A percentile compares a stretch with the other conserved stretches of the same genome.
These are phyloP conservation scores for Ormosia semicastrata DNA, from an alignment of 306 rosid genomes.

Conservation along the genomic window DNA sequence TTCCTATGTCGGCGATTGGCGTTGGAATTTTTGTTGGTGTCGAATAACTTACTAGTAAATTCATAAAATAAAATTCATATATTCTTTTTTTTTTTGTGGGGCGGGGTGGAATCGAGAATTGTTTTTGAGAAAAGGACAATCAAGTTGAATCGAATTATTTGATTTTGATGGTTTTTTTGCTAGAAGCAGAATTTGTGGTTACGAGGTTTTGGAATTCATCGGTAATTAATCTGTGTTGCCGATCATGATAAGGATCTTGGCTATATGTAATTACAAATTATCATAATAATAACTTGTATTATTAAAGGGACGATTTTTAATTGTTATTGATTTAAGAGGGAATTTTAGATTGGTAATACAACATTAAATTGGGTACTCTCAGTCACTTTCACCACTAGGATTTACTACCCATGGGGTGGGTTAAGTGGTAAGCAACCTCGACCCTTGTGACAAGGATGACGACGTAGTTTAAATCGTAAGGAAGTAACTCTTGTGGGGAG, in stretches of 20 bases:
- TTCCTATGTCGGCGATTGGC: neutral
- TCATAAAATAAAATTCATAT: neutral
- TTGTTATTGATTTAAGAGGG: neutral
- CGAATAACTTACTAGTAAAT: neutral
- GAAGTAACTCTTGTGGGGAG: too few relatives aligned
- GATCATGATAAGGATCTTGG: neutral
- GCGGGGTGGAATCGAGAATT: too few relatives aligned
- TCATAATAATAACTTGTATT: neutral
- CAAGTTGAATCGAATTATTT: slow-evolving; percentile 5
- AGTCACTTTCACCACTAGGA: slow-evolving; percentile 12
- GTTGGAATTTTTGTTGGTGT: neutral
- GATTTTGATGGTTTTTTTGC: neutral
- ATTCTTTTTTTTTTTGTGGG: neutral
- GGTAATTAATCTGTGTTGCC: neutral
- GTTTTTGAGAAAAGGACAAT: neutral
- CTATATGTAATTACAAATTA: neutral
- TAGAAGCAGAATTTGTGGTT: neutral
- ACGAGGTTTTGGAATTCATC: neutral
- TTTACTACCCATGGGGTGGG: neutral
- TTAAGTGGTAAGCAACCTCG: too few relatives aligned
- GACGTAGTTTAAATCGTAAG: too few relatives aligned
- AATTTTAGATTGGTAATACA: neutral
- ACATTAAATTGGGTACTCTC: neutral
- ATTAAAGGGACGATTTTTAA: neutral
- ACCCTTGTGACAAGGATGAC: too few relatives aligned